Evolutionary conservation across 768 basidiomycete species (phyloP), one percentile per base, ranked within the genome.

Genomic region (Boletus pseudo-olivaceus): DNA sequence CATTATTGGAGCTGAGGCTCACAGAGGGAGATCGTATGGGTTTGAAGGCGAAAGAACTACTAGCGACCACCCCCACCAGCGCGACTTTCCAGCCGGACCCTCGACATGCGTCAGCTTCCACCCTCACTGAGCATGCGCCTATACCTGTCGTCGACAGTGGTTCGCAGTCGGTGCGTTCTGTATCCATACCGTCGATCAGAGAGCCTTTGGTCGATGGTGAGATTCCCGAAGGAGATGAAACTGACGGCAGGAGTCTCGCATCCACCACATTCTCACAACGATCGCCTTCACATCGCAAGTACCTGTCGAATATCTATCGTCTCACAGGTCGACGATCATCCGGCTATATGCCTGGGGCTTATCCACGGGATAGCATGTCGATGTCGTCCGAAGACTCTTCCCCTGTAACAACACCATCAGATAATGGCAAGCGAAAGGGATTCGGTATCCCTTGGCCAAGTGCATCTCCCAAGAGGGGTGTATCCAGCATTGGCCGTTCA

Each of bases 361-460:
- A 78, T 49, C 74, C 79, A 23, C 78, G 88, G 15, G 72, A 81
- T 34, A 90, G 87, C 62, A 72, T 81, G 49, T 85, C 84, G 26
- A 70, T 84, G 51, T 88, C 85, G 0, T 85, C 83, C 7, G 87
- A 89, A 58, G 86, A 88, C 60, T 86, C 84, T 26, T 76, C 76
- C 32, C 72, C 78, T 20, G 77, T 84, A n/a, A 70, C 76, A 7
- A 85, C 83, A 19, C 86, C 86, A 29, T 78, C 84, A 7, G 73
- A 83, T 55, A 67, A 73, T 62, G 67, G 73, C 55, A 60, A 65
- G 32, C 59, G 64, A 42, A 62, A 70, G 39, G 53, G 69, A 44
- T 64, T 67, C 20, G 70, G 75, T 1, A 67, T 78, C 37, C 64
- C 72, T 7, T 83, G 80, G 78, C 80, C 82, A 2, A 74, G 72